Evolutionary conservation across 495 filamentous ascomycete genomes (phyloP).

Genomic region (Chaetomium cochliodes): DNA sequence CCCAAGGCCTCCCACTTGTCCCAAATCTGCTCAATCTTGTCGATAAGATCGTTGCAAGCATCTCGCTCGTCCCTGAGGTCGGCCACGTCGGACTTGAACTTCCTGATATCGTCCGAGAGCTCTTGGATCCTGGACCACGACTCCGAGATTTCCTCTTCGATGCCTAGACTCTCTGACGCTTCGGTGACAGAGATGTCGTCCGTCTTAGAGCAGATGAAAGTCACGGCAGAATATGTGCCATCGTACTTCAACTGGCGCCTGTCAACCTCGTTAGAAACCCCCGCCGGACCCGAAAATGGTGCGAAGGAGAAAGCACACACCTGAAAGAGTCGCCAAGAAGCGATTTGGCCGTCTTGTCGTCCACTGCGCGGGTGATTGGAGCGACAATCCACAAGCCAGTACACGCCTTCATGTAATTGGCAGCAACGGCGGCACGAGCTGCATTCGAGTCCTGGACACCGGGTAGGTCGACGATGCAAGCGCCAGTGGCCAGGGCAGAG

Average conservation of each 20-base stretch:
- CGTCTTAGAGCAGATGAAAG: constrained; percentile 67
- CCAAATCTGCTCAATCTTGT: constrained; percentile 42
- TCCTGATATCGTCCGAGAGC: constrained; percentile 27
- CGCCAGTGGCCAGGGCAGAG: constrained; percentile 60
- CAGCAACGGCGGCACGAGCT: constrained; percentile 59
- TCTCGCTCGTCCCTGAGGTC: constrained; percentile 38
- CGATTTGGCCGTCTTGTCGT: constrained; percentile 63
- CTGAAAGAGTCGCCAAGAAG: constrained; percentile 63
- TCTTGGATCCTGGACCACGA: constrained; percentile 23
- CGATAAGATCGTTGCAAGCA: constrained; percentile 15
- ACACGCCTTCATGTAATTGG: constrained; percentile 60
- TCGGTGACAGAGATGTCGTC: constrained; percentile 59
- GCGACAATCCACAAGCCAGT: constrained; percentile 61
- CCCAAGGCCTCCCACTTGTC: constrained; percentile 49
- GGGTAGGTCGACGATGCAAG: constrained; percentile 65
- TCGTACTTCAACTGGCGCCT: constrained; percentile 63
- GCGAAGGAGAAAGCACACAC: background rate
- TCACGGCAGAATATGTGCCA: constrained; percentile 55
- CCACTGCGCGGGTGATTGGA: constrained; percentile 63
- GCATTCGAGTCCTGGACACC: constrained; percentile 65
- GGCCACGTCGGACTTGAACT: constrained; percentile 44
- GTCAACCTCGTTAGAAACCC: background rate
- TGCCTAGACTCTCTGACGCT: constrained; percentile 34
- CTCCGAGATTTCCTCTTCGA: constrained; percentile 48
- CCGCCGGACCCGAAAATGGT: background rate